Conservation (phyloP, 805 yeast species). For the Wickerhamomyces kurtzmanii region DNA sequence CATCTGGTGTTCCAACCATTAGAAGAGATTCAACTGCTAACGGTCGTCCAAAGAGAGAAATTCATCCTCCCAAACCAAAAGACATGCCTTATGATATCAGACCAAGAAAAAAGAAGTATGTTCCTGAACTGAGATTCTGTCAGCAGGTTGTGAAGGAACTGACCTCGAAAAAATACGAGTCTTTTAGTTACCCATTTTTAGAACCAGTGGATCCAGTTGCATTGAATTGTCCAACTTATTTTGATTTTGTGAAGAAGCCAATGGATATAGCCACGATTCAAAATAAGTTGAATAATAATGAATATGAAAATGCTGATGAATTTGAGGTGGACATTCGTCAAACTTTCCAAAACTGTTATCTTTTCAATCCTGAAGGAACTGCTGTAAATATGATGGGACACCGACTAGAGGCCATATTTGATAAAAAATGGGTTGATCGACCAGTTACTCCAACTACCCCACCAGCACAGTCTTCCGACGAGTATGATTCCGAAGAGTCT, state of each 20-base stretch:
- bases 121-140: slow-evolving; percentile 83
- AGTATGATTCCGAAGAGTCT: slow-evolving; percentile 23
- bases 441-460: slow-evolving; percentile 49
- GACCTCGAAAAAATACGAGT: slow-evolving; percentile 71
- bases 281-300: slow-evolving; percentile 72
- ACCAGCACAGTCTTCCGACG: slow-evolving; percentile 11
- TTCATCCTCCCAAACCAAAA: slow-evolving; percentile 93
- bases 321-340: slow-evolving; percentile 77
- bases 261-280: slow-evolving; percentile 91
- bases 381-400: slow-evolving; percentile 96
- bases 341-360: slow-evolving; percentile 82
- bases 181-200: slow-evolving; percentile 81
- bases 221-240: slow-evolving; percentile 83
- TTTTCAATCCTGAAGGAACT: slow-evolving; percentile 93
- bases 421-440: slow-evolving; percentile 79
- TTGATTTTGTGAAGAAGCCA: slow-evolving; percentile 79
- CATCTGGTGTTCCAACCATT: slow-evolving; percentile 47
- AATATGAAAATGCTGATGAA: slow-evolving; percentile 81
- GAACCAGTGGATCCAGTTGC: slow-evolving; percentile 95
- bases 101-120: slow-evolving; percentile 87
- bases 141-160: slow-evolving; percentile 76
- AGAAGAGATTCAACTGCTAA: slow-evolving; percentile 69
- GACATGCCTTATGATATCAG: slow-evolving; percentile 86
- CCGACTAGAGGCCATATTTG: slow-evolving; percentile 75
- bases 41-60: slow-evolving; percentile 90